Evolutionary conservation across 495 filamentous ascomycete species (phyloP), one percentile per base, ranked within the genome.

Genomic region (Jackrogersella minutella): DNA sequence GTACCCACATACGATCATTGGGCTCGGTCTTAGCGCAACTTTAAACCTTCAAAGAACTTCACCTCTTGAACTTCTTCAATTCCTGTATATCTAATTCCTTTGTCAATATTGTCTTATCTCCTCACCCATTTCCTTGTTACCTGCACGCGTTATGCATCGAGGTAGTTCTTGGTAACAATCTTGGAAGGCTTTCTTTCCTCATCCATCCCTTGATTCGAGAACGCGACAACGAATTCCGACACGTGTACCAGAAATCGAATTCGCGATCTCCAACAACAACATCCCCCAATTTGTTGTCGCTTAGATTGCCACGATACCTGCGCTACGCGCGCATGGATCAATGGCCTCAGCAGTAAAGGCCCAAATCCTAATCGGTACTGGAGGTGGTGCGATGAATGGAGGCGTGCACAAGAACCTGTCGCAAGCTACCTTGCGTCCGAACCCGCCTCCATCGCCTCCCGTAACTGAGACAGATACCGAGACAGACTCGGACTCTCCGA

Each of bases 381-480:
- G 40, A 31, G 19, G 10, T 13, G 11, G 37, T 46, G 30, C 16
- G 1, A 14, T 40, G 33, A 36, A 55, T 36, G 52, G 21, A 31
- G 31, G 37, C 43, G 51, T 69, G 17, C 61, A 54, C 50, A 69
- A 69, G 51, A 64, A 64, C 56, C 43, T 64, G 31, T 60, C 66
- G 51, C 60, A 69, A 64, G 22, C 66, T 2, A 64, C 66, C 1
- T 40, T 64, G n/a, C 61, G 51, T 11, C 56, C 39, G 16, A 21
- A 64, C 14, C 50, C 51, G 22, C 66, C 60, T 14, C 66, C 66
- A 19, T 69, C 66, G 10, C 66, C 66, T 9, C 66, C 66, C n/a
- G 36, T 56, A 16, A 69, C 66, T 17, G 66, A 69, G 44, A 64
- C 56, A 52, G 66, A 69, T 19, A 36, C 55, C 60, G 60, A 64